Percentiles rank a stretch among this genome's conserved stretches.
Evolutionary conservation across 2,329 filamentous ascomycete species (phyloP).

Genomic region (Fusarium haematococcum): DNA sequence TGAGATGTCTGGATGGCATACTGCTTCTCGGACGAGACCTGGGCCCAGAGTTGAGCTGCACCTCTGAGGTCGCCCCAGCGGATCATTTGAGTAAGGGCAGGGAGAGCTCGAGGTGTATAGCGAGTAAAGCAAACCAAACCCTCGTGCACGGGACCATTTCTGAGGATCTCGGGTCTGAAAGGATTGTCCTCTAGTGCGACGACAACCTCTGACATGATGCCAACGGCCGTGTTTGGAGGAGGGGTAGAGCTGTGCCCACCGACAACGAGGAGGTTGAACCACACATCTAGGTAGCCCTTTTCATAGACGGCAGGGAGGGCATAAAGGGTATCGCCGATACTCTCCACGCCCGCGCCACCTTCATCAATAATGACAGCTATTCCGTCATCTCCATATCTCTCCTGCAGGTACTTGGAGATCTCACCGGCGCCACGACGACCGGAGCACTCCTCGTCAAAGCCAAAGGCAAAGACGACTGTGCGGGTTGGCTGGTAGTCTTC

Average conservation of each 20-base stretch:
- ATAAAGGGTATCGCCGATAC: slow-evolving; percentile 58
- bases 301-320: slow-evolving; percentile 70
- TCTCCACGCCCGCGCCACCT: slow-evolving; percentile 67
- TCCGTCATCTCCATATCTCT: slow-evolving; percentile 65
- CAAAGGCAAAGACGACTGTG: slow-evolving; percentile 69
- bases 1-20: slow-evolving; percentile 71
- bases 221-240: slow-evolving; percentile 74
- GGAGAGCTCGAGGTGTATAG: slow-evolving; percentile 62
- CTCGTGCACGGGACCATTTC: slow-evolving; percentile 64
- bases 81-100: slow-evolving; percentile 52
- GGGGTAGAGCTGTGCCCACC: slow-evolving; percentile 71
- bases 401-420: slow-evolving; percentile 61
- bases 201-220: slow-evolving; percentile 74
- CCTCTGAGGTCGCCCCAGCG: slow-evolving; percentile 40
- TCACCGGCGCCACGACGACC: slow-evolving; percentile 65
- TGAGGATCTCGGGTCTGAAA: slow-evolving; percentile 59
- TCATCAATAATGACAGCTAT: slow-evolving; percentile 72
- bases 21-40: slow-evolving; percentile 38
- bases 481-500: slow-evolving; percentile 62
- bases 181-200: slow-evolving; percentile 68
- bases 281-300: slow-evolving; percentile 71
- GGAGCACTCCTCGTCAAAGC: slow-evolving; percentile 73
- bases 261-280: slow-evolving; percentile 64
- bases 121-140: slow-evolving; percentile 67
- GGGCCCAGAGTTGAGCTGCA: slow-evolving; percentile 41